Evolutionary conservation across 148 eudicot genomes (phyloP).

Genomic region (Rhododendron mucronatum): DNA sequence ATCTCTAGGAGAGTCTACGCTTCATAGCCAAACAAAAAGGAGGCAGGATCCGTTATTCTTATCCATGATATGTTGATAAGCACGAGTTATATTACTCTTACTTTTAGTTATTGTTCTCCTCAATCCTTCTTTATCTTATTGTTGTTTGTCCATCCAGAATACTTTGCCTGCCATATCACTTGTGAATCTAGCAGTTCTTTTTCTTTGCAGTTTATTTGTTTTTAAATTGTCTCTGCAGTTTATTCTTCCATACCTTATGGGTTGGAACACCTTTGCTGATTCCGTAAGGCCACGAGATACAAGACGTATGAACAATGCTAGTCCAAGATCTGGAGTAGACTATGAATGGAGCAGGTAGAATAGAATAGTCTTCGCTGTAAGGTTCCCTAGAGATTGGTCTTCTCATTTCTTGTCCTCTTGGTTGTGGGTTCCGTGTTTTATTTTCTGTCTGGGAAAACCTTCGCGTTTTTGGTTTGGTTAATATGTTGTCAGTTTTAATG

Average conservation of each 20-base stretch:
- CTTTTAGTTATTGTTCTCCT: neutral
- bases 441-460: neutral
- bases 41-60: neutral
- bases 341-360: conserved; percentile 84
- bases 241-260: conserved; percentile 75
- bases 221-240: conserved; percentile 54
- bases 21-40: neutral
- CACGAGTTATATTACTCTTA: neutral
- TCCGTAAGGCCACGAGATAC: conserved; percentile 54
- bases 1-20: neutral
- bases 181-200: conserved; percentile 43
- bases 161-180: neutral
- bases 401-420: neutral
- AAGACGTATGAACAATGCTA: conserved; percentile 40
- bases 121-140: neutral
- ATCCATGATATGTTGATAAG: neutral
- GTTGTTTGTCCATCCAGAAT: neutral
- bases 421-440: neutral
- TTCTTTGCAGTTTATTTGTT: neutral
- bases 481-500: neutral
- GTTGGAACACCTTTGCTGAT: conserved; percentile 75
- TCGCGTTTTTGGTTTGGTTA: neutral
- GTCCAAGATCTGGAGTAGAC: conserved; percentile 48
- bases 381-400: neutral
- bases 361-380: neutral